phyloP scores from a whole-genome alignment of 1,284 basidiomycete genomes.

The Entoloma clypeatum region DNA sequence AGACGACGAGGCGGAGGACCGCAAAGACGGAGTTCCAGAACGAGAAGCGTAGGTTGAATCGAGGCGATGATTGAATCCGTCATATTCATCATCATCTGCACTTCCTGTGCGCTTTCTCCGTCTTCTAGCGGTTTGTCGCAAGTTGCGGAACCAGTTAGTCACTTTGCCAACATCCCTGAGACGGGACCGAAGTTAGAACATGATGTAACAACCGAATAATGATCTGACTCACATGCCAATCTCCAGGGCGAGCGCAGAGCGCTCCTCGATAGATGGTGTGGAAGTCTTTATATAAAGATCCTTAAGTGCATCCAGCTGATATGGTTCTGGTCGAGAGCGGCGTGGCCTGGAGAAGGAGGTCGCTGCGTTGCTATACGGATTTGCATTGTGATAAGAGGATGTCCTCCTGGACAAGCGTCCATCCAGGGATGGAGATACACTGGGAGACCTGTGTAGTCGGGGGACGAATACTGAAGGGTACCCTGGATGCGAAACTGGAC shows the following conservation, averaged over 20 bases:
- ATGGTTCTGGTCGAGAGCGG: constrained; percentile 71
- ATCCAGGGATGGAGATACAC: constrained; percentile 36
- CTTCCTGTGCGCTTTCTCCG: constrained; percentile 45
- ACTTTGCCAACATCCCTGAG: constrained; percentile 74
- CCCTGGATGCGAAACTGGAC: constrained; percentile 25
- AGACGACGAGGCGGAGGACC: constrained; percentile 48
- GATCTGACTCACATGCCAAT: constrained; percentile 55
- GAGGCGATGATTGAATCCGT: constrained; percentile 32
- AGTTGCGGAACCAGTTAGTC: constrained; percentile 83
- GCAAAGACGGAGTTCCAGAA: constrained; percentile 43
- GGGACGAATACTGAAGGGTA: constrained; percentile 28
- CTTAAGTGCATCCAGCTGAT: constrained; percentile 71
- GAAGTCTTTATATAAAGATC: constrained; percentile 60
- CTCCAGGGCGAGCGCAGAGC: constrained; percentile 63
- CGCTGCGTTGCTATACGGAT: constrained; percentile 43
- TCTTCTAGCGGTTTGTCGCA: constrained; percentile 69
- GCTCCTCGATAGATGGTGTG: constrained; percentile 78
- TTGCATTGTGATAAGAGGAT: constrained; percentile 37
- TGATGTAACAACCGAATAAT: constrained; percentile 1
- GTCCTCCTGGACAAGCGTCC: constrained; percentile 36
- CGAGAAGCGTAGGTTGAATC: constrained; percentile 43
- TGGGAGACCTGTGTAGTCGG: constrained; percentile 29
- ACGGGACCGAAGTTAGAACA: constrained; percentile 22
- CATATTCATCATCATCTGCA: constrained; percentile 42
- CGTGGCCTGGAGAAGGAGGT: constrained; percentile 44